A percentile compares a stretch with the other conserved stretches of the same genome.
Evolutionary conservation across 257 asterid genomes (phyloP).

Genomic region (Marsdenia floribunda): DNA sequence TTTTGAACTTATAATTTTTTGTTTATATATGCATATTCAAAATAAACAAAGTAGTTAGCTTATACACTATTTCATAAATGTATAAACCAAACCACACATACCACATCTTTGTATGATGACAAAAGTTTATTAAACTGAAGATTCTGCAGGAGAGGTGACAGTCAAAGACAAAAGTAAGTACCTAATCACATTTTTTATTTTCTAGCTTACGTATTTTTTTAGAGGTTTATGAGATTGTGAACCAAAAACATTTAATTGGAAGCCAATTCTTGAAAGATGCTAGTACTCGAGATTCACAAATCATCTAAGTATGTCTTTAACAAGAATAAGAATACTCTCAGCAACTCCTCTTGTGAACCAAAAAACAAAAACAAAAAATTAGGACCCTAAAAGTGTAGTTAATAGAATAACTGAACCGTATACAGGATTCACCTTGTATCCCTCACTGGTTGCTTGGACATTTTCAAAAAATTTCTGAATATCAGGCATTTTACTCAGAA

Average conservation of each 20-base stretch:
- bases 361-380: not conserved
- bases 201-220: not conserved
- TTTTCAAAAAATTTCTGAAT: slow-evolving; percentile 49
- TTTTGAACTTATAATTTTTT: not conserved
- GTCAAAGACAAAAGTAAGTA: slow-evolving; percentile 7
- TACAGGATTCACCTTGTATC: not conserved
- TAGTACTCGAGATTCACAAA: not conserved
- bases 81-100: slow-evolving; percentile 20
- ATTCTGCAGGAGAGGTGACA: slow-evolving; percentile 36
- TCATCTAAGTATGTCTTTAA: not conserved
- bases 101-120: slow-evolving; percentile 70
- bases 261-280: not conserved
- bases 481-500: slow-evolving; percentile 66
- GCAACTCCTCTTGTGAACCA: not conserved
- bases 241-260: not conserved
- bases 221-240: not conserved
- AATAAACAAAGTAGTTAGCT: not conserved
- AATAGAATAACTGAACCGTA: not conserved
- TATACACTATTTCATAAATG: not conserved
- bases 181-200: not conserved
- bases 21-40: not conserved
- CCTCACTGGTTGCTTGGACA: slow-evolving; percentile 68
- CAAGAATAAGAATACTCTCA: not conserved
- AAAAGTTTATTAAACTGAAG: slow-evolving; percentile 38
- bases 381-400: not conserved